Percentiles rank a stretch among this genome's conserved stretches.
phyloP scores from a whole-genome alignment of 257 asterid genomes.

The Penstemon newberryi region DNA sequence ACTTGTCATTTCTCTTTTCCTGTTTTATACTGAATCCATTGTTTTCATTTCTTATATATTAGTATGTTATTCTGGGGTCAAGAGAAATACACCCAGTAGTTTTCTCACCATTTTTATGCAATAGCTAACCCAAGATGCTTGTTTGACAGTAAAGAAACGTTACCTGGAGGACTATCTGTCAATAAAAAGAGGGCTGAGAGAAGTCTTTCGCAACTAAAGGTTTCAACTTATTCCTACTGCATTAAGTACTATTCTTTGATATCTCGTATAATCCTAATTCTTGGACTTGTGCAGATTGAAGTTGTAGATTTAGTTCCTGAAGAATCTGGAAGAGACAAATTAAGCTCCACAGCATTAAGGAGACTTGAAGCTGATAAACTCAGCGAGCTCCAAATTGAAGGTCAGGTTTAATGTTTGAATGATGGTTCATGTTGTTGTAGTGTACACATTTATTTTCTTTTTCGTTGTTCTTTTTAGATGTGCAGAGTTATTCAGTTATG shows the following conservation, averaged over 20 bases:
- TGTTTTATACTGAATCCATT: not conserved
- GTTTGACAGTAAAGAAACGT: constrained; percentile 78
- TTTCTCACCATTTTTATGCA: not conserved
- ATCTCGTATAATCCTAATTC: not conserved
- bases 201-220: constrained; percentile 76
- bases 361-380: constrained; percentile 68
- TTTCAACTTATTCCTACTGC: constrained; percentile 19
- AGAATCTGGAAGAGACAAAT: constrained; percentile 63
- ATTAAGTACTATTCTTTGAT: not conserved
- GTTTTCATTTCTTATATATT: not conserved
- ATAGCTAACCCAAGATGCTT: constrained; percentile 31
- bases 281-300: constrained; percentile 56
- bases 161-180: constrained; percentile 79
- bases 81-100: not conserved
- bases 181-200: constrained; percentile 81
- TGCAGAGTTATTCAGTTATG: constrained; percentile 18
- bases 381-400: constrained; percentile 37
- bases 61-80: not conserved
- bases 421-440: not conserved
- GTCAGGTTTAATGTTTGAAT: constrained; percentile 26
- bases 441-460: not conserved
- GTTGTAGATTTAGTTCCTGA: constrained; percentile 78
- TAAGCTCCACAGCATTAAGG: constrained; percentile 79
- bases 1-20: not conserved
- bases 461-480: constrained; percentile 8